A percentile compares a stretch with the other conserved stretches of the same genome.
Conservation (phyloP, 495 filamentous ascomycete species). For the Cercophora newfieldiana region DNA sequence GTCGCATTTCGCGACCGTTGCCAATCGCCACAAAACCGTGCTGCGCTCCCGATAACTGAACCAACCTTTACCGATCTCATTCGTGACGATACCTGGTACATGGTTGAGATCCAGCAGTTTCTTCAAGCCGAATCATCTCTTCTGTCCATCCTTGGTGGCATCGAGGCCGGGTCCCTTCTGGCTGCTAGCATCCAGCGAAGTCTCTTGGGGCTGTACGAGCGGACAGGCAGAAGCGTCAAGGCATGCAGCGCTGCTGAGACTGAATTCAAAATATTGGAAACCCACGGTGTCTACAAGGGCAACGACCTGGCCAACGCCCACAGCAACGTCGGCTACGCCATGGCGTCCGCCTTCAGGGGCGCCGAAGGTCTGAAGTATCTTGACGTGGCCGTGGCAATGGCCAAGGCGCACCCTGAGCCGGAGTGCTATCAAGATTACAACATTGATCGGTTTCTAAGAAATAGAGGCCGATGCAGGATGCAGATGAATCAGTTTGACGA, state of each 20-base stretch:
- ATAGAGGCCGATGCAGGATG: slow-evolving; percentile 6
- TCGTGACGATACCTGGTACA: slow-evolving; percentile 7
- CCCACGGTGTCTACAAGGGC: neutral
- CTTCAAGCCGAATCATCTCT: slow-evolving; percentile 3
- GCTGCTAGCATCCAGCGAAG: slow-evolving; percentile 9
- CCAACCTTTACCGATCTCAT: slow-evolving; percentile 1
- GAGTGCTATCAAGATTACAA: slow-evolving; percentile 9
- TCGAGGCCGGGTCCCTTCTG: slow-evolving; percentile 1
- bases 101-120: slow-evolving; percentile 7
- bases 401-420: slow-evolving; percentile 8
- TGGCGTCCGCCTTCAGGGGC: slow-evolving; percentile 7
- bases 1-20: slow-evolving; percentile 3
- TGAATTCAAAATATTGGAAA: slow-evolving; percentile 6
- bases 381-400: neutral
- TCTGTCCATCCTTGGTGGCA: neutral
- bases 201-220: slow-evolving; percentile 3
- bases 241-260: slow-evolving; percentile 4
- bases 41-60: slow-evolving; percentile 2
- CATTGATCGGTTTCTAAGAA: slow-evolving; percentile 12
- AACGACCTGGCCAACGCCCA: slow-evolving; percentile 11
- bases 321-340: slow-evolving; percentile 13
- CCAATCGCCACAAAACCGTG: slow-evolving; percentile 3
- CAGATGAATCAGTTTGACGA: slow-evolving; percentile 13
- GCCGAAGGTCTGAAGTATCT: slow-evolving; percentile 8
- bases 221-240: slow-evolving; percentile 10